Conservation (phyloP, 2,329 filamentous ascomycete species). For the Paraphaeosphaeria sporulosa region DNA sequence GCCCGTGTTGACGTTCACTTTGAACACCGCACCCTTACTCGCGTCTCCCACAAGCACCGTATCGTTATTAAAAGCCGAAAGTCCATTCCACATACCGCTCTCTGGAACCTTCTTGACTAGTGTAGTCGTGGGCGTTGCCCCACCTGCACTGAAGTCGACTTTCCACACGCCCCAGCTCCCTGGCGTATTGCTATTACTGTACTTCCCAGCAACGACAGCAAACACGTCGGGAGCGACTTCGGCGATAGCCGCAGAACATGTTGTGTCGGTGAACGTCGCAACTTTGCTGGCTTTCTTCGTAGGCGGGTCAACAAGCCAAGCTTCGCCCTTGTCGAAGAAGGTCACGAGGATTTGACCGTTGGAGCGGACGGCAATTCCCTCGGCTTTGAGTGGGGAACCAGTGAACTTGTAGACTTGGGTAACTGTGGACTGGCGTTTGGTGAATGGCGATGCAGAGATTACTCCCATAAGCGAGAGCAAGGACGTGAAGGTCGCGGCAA, state of each 20-base stretch:
- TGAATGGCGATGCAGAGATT: conserved; percentile 10
- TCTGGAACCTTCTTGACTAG: conserved; percentile 27
- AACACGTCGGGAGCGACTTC: conserved; percentile 31
- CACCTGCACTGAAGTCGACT: conserved; percentile 25
- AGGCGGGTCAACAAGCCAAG: conserved; percentile 26
- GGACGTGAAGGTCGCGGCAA: conserved; percentile 13
- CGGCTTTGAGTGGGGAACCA: conserved; percentile 14
- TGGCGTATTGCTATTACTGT: conserved; percentile 21
- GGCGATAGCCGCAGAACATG: conserved; percentile 24
- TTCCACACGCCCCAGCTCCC: conserved; percentile 30
- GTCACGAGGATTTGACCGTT: conserved; percentile 29
- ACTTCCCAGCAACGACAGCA: conserved; percentile 29
- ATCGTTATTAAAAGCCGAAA: conserved; percentile 25
- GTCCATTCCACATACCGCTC: conserved; percentile 24
- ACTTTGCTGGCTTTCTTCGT: conserved; percentile 24
- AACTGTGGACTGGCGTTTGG: conserved; percentile 9
- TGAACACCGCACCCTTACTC: conserved; percentile 27
- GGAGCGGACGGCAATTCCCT: conserved; percentile 27
- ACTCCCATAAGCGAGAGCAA: conserved; percentile 12
- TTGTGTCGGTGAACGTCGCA: conserved; percentile 22
- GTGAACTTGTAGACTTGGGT: conserved; percentile 22
- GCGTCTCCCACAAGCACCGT: conserved; percentile 30
- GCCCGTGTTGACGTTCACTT: conserved; percentile 26
- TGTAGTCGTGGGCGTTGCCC: conserved; percentile 17
- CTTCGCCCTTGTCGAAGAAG: conserved; percentile 27